phyloP scores from a whole-genome alignment of 176 grass and related monocot species.

The Puccinellia tenuiflora region DNA sequence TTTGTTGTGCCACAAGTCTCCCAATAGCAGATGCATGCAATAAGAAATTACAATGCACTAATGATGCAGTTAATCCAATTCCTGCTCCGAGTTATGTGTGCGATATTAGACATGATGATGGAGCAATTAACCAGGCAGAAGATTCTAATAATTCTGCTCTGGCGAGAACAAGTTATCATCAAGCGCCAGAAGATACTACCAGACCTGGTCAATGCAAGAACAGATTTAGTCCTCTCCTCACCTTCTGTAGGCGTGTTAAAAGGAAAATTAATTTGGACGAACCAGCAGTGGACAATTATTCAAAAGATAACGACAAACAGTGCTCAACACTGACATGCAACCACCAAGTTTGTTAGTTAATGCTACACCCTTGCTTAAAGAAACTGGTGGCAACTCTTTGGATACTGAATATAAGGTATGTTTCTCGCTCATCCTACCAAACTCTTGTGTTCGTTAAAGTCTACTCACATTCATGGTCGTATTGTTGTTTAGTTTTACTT shows the following conservation, averaged over 20 bases:
- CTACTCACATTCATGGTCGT: neutral
- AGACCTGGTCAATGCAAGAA: constrained; percentile 16
- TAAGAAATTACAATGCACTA: constrained; percentile 15
- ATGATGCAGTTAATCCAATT: constrained; percentile 8
- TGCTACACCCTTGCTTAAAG: neutral
- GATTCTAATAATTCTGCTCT: constrained; percentile 18
- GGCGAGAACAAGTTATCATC: neutral
- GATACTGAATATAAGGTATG: constrained; percentile 28
- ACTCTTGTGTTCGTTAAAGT: neutral
- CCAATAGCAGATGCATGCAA: neutral
- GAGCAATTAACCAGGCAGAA: neutral
- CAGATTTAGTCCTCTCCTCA: constrained; percentile 33
- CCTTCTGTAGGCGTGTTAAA: constrained; percentile 42
- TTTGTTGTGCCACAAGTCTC: neutral
- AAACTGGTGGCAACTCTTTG: constrained; percentile 1
- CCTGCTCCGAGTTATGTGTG: constrained; percentile 11
- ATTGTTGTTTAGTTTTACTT: neutral
- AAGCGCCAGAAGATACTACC: neutral
- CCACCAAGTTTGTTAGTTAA: neutral
- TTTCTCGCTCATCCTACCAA: neutral
- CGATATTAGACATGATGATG: neutral
- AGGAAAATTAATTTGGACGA: constrained; percentile 29
- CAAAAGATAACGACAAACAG: neutral
- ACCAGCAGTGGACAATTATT: constrained; percentile 12
- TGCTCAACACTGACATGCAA: constrained; percentile 11